Base-by-base conservation (phyloP, 257 asterid species). In the Plantago major region DNA sequence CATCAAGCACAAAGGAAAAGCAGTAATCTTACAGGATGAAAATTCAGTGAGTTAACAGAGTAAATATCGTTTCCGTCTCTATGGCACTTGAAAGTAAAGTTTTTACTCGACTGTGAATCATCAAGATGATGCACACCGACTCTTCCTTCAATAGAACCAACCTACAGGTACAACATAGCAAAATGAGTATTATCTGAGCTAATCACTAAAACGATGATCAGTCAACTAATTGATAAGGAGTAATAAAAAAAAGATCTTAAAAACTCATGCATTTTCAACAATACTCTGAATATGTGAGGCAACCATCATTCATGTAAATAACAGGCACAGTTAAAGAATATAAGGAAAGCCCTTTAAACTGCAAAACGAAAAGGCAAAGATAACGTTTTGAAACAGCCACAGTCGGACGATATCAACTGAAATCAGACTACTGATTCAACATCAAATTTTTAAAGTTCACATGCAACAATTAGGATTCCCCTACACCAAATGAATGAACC, bases 121-220 rank as follows among this genome's bases (percentile, higher is more conserved):
- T 93, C 97, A 46, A 89, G 82, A 73, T 93, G 97, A 76, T 93
- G 99, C 46, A 89, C 97, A 19, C 97, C 97, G 14, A 93, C 97
- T 76, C 97, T 85, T 65, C 97, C 99, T 82, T 93, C 99, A 73
- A 89, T 89, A 55, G 99, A 93, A 60, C 99, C 99, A 71, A 93
- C 95, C 99, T 93, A 81, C 57, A 62, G 51, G n/a, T n/a, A n/a
- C n/a, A n/a, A n/a, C 59, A 58, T 48, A 38, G 51, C 67, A 70
- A 45, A n/a, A n/a, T n/a, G n/a, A 55, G 9, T 17, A 63, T 60
- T 38, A 37, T 5, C 33, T 53, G 54, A 44, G 45, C 48, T 37
- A 67, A 50, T 55, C 65, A 57, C 61, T 55, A 30, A 22, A 44
- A 58, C 7, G 11, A 12, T 55, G 50, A 58, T 46, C 18, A 12